Evolutionary conservation across 2,329 filamentous ascomycete genomes (phyloP).

Genomic region (Alternaria atra): DNA sequence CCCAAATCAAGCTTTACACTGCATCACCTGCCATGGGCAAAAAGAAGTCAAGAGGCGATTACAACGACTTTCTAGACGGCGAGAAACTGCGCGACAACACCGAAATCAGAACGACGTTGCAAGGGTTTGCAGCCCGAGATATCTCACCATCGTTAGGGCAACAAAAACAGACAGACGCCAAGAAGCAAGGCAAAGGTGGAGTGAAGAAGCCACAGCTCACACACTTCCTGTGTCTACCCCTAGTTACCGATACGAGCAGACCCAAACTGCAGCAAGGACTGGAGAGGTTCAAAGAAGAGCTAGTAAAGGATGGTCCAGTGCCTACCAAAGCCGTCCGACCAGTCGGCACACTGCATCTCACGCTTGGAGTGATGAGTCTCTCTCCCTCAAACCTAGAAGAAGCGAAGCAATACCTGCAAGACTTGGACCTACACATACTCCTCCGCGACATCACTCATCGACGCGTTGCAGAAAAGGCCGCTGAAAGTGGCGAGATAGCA

Average conservation of each 20-base stretch:
- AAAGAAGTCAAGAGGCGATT: slow-evolving; percentile 37
- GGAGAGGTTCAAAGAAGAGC: slow-evolving; percentile 65
- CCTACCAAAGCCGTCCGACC: slow-evolving; percentile 76
- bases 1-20: background rate
- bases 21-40: slow-evolving; percentile 38
- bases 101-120: slow-evolving; percentile 35
- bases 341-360: slow-evolving; percentile 82
- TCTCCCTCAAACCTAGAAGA: slow-evolving; percentile 59
- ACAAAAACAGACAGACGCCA: slow-evolving; percentile 18
- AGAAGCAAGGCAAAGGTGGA: slow-evolving; percentile 22
- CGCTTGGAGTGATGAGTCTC: slow-evolving; percentile 85
- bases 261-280: slow-evolving; percentile 72
- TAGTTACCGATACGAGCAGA: slow-evolving; percentile 69
- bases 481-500: slow-evolving; percentile 37
- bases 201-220: slow-evolving; percentile 63
- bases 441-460: slow-evolving; percentile 31
- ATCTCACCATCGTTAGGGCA: slow-evolving; percentile 22
- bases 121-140: slow-evolving; percentile 18
- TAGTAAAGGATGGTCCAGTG: slow-evolving; percentile 55
- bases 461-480: slow-evolving; percentile 21
- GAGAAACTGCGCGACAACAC: slow-evolving; percentile 43
- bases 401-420: slow-evolving; percentile 54
- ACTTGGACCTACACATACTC: slow-evolving; percentile 53
- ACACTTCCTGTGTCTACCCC: slow-evolving; percentile 79
- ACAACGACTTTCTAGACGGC: slow-evolving; percentile 49